These are phyloP conservation scores for Hymenoscyphus linearis DNA, from an alignment of 2,329 filamentous ascomycete genomes.

Conservation along the genomic window DNA sequence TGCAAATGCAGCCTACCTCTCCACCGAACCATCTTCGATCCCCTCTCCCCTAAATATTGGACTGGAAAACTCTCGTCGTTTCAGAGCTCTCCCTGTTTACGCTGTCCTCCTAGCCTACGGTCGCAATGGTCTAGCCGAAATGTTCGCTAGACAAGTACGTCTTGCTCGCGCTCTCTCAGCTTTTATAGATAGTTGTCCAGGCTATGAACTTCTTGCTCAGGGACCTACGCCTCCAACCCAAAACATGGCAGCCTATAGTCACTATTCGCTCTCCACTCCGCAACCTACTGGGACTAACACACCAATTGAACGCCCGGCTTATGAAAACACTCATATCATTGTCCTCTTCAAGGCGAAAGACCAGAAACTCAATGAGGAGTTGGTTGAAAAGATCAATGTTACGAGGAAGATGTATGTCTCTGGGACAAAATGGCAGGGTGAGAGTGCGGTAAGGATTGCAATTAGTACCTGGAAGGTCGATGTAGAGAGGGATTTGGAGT, in stretches of 20 bases:
- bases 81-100: slow-evolving; percentile 87
- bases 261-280: neutral
- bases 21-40: slow-evolving; percentile 43
- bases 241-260: neutral
- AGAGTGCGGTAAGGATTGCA: slow-evolving; percentile 73
- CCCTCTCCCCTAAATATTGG: slow-evolving; percentile 83
- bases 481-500: slow-evolving; percentile 56
- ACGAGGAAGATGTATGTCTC: slow-evolving; percentile 75
- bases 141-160: slow-evolving; percentile 67
- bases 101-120: slow-evolving; percentile 74
- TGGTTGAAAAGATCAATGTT: slow-evolving; percentile 70
- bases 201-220: slow-evolving; percentile 62
- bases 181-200: slow-evolving; percentile 54
- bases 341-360: slow-evolving; percentile 74
- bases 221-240: slow-evolving; percentile 32
- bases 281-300: slow-evolving; percentile 38
- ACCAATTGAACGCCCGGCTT: slow-evolving; percentile 2
- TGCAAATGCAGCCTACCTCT: slow-evolving; percentile 78
- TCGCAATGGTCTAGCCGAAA: slow-evolving; percentile 57
- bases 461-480: slow-evolving; percentile 81
- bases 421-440: slow-evolving; percentile 71
- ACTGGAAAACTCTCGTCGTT: slow-evolving; percentile 85
- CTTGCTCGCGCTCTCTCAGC: slow-evolving; percentile 63
- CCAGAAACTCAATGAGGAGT: slow-evolving; percentile 52
- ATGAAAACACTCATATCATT: slow-evolving; percentile 44